Base-by-base conservation (phyloP, 371 early-diverging fungal species). In the Actinomucor elegans region DNA sequence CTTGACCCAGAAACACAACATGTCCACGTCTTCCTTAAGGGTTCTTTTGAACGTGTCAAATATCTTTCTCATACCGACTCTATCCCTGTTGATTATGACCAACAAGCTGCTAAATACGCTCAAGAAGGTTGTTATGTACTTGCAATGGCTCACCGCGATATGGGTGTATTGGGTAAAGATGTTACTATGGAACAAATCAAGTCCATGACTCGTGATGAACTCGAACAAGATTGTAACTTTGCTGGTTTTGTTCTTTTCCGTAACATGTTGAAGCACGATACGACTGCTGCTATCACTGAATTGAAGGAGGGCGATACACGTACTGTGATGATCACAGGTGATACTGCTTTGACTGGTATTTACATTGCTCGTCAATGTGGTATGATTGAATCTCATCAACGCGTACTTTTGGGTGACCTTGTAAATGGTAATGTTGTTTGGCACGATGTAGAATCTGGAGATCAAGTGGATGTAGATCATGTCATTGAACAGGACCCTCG, bases 321-420 rank as follows among this genome's bases (percentile, higher is more conserved):
- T 32, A 69, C 73, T 15, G 85, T 93, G 4, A 97, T 97, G 92
- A 89, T 93, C 52, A 96, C 97, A 2, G 97, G 97, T 38, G 97
- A 97, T 66, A 88, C 88, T 33, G 86, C 92, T 6, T 72, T 90
- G 48, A 97, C 97, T 6, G 94, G 92, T 27, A 79, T 92, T 27
- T 91, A 83, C 57, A 88, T 96, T 56, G 94, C 89, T 20, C 87
- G 81, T 38, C 73, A 86, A 53, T 85, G 87, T 65, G 89, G 88
- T 15, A 87, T 96, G 80, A 80, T 94, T 28, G 69, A 48, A 9
- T 45, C 64, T 14, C 57, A 66, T 8, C 65, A 74, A 21, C 75
- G 75, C 12, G 67, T 85, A 10, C 43, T 84, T 9, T 72, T 81
- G 37, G 86, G 79, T 38, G 79, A 78, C 27, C 35, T 75, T 1